Conservation (phyloP, 441 rosid genomes). For the Populus trichocarpa region DNA sequence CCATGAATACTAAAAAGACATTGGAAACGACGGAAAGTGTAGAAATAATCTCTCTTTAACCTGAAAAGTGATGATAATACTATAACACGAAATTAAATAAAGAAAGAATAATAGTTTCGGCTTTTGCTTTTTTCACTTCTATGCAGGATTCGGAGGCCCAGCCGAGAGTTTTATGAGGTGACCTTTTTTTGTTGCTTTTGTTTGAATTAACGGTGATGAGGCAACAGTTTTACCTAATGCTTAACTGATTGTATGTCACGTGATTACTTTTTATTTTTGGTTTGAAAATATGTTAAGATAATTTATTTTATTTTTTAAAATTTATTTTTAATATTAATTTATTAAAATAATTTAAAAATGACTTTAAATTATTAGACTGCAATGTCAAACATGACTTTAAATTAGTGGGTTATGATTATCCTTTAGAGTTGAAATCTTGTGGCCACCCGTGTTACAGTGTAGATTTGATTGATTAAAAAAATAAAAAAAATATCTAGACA, state of each 20-base stretch:
- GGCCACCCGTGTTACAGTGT: rapidly evolving
- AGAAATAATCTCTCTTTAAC: conserved; percentile 2
- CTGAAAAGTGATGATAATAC: conserved; percentile 16
- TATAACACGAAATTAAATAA: background rate
- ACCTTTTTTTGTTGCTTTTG: background rate
- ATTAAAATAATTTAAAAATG: too few relatives aligned
- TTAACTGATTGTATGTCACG: too few relatives aligned
- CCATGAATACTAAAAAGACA: conserved; percentile 5
- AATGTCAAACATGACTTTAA: too few relatives aligned
- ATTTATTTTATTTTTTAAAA: too few relatives aligned
- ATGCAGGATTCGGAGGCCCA: too few relatives aligned
- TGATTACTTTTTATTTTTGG: too few relatives aligned
- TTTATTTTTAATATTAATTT: too few relatives aligned
- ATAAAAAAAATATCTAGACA: too few relatives aligned
- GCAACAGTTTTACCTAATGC: background rate
- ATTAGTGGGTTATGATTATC: background rate
- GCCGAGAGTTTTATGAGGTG: background rate
- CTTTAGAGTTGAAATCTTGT: too few relatives aligned
- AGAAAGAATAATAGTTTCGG: background rate
- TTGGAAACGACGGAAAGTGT: conserved; percentile 17
- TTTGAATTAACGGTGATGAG: background rate
- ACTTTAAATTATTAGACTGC: too few relatives aligned
- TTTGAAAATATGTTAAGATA: too few relatives aligned
- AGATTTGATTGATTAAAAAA: too few relatives aligned
- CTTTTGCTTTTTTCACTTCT: conserved; percentile 14